phyloP scores from a whole-genome alignment of 2,329 filamentous ascomycete species.

The Pseudocercospora pini-densiflorae region DNA sequence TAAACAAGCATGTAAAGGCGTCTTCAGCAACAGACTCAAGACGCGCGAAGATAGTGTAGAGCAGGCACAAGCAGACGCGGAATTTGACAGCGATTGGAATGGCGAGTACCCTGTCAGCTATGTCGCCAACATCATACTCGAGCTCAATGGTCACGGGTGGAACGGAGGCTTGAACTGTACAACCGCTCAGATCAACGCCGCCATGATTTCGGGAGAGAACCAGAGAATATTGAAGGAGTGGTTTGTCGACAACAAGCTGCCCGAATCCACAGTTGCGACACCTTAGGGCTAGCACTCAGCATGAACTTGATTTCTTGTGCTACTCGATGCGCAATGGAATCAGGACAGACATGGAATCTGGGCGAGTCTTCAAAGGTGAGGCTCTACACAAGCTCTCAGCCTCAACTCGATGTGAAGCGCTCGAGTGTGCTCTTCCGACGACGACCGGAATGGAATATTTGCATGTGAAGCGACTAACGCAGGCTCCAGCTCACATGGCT shows the following conservation, averaged over 20 bases:
- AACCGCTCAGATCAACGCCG: not conserved
- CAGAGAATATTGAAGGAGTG: not conserved
- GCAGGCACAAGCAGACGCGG: not conserved
- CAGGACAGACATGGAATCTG: not conserved
- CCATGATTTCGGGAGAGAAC: not conserved
- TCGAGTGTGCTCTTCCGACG: not conserved
- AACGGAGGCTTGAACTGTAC: not conserved
- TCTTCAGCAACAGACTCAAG: not conserved
- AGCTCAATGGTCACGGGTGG: not conserved
- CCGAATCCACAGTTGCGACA: not conserved
- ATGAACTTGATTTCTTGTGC: not conserved
- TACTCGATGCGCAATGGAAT: not conserved
- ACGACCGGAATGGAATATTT: not conserved
- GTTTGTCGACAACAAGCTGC: conserved; percentile 1
- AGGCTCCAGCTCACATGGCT: not conserved
- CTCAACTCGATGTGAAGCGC: not conserved
- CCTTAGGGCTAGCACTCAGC: not conserved
- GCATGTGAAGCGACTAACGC: not conserved
- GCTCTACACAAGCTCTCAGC: not conserved
- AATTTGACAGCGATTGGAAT: conserved; percentile 2
- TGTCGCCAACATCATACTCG: not conserved
- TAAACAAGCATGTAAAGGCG: not conserved
- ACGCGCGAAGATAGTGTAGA: not conserved
- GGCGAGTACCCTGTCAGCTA: not conserved
- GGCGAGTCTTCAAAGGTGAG: not conserved